A percentile compares a stretch with the other conserved stretches of the same genome.
phyloP scores from a whole-genome alignment of 306 rosid genomes.

The Parietaria judaica region DNA sequence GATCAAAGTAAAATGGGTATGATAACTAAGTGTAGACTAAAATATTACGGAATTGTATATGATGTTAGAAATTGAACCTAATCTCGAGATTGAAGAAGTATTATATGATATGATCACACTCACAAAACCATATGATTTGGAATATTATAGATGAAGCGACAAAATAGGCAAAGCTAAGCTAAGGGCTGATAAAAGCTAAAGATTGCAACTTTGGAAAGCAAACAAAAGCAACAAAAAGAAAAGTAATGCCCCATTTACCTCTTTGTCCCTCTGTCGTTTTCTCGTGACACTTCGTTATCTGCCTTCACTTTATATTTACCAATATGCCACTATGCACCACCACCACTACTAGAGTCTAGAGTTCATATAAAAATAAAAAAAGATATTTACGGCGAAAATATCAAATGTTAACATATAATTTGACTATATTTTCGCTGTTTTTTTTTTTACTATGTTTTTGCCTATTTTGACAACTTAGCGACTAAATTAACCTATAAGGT shows the following conservation, averaged over 20 bases:
- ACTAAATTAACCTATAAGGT: no score
- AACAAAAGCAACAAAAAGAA: conserved; percentile 9
- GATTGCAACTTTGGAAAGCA: conserved; percentile 27
- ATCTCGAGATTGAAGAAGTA: conserved; percentile 12
- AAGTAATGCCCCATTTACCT: conserved; percentile 15
- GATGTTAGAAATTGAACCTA: not conserved
- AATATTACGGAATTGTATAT: not conserved
- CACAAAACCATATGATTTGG: conserved; percentile 14
- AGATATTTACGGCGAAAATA: no score
- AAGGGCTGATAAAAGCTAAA: conserved; percentile 21
- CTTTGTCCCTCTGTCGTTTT: conserved; percentile 49
- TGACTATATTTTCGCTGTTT: conserved; percentile 7
- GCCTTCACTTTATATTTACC: conserved; percentile 26
- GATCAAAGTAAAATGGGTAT: no score
- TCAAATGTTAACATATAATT: conserved; percentile 13
- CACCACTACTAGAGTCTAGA: conserved; percentile 7
- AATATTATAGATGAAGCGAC: conserved; percentile 28
- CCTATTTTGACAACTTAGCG: no score
- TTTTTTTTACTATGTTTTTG: no score
- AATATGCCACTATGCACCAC: not conserved
- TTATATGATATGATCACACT: conserved; percentile 6
- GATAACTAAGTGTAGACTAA: no score
- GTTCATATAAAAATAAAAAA: not conserved
- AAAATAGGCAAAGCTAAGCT: conserved; percentile 18
- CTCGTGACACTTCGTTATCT: conserved; percentile 39